These are phyloP conservation scores for Haberlea rhodopensis DNA, from an alignment of 257 asterid genomes.

Conservation along the genomic window DNA sequence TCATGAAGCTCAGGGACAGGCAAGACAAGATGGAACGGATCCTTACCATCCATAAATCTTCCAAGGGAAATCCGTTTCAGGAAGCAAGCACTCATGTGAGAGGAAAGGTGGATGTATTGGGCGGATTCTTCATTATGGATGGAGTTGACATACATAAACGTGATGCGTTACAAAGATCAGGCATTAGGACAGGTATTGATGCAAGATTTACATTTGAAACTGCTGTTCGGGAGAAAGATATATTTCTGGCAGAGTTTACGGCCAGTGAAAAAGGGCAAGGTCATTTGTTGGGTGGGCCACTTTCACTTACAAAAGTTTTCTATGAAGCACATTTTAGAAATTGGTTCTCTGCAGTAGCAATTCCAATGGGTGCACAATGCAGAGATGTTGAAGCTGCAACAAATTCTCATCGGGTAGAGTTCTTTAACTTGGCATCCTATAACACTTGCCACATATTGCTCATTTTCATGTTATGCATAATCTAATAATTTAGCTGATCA, in stretches of 20 bases:
- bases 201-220: constrained; percentile 74
- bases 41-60: constrained; percentile 57
- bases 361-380: constrained; percentile 81
- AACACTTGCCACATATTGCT: constrained; percentile 6
- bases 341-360: constrained; percentile 81
- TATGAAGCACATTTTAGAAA: constrained; percentile 63
- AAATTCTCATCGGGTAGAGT: constrained; percentile 51
- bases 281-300: constrained; percentile 55
- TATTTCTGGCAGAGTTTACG: constrained; percentile 64
- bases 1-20: constrained; percentile 91
- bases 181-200: constrained; percentile 72
- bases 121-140: constrained; percentile 56
- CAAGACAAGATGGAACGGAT: constrained; percentile 85
- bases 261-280: constrained; percentile 47
- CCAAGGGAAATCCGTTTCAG: constrained; percentile 69
- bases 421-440: neutral
- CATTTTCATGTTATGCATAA: neutral
- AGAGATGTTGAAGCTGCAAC: constrained; percentile 54
- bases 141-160: constrained; percentile 46
- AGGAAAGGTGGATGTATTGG: constrained; percentile 68
- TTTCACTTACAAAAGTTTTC: constrained; percentile 65
- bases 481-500: neutral
- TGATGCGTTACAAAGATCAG: constrained; percentile 54
- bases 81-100: constrained; percentile 67
- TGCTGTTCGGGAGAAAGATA: constrained; percentile 56